A percentile compares a stretch with the other conserved stretches of the same genome.
These are phyloP conservation scores for Cubamyces sp. DNA, from an alignment of 768 basidiomycete genomes.

Conservation along the genomic window DNA sequence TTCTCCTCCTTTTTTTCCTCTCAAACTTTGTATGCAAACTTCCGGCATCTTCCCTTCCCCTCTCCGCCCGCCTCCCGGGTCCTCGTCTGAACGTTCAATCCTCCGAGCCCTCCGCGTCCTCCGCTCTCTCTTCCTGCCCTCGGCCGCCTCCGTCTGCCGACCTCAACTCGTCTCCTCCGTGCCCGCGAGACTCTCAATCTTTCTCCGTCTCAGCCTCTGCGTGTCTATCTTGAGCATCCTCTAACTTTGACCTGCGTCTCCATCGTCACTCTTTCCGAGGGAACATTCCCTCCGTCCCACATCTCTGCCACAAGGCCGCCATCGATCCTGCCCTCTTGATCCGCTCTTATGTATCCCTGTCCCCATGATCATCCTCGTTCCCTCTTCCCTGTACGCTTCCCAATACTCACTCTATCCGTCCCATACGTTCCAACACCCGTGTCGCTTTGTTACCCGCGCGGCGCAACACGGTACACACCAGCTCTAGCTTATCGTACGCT, in stretches of 20 bases:
- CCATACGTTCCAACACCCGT: background rate
- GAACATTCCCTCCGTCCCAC: constrained; percentile 15
- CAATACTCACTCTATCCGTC: background rate
- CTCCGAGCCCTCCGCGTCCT: background rate
- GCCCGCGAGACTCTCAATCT: background rate
- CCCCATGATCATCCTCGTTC: constrained; percentile 16
- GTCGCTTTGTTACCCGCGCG: no score
- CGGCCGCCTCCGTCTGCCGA: background rate
- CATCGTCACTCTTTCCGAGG: background rate
- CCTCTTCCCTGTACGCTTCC: background rate
- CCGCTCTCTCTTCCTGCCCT: background rate
- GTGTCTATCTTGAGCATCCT: background rate
- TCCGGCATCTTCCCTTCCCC: constrained; percentile 5
- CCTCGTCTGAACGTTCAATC: background rate
- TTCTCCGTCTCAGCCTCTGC: background rate
- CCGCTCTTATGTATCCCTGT: background rate
- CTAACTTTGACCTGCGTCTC: no score
- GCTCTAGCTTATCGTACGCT: no score
- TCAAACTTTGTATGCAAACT: constrained; percentile 15
- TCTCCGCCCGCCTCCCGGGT: background rate
- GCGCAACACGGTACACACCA: no score
- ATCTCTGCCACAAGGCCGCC: constrained; percentile 21
- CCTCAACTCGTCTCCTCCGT: background rate
- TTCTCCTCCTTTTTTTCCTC: background rate
- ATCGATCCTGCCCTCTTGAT: constrained; percentile 19